phyloP scores from a whole-genome alignment of 139 green algal species.

The Chlorella vulgaris region DNA sequence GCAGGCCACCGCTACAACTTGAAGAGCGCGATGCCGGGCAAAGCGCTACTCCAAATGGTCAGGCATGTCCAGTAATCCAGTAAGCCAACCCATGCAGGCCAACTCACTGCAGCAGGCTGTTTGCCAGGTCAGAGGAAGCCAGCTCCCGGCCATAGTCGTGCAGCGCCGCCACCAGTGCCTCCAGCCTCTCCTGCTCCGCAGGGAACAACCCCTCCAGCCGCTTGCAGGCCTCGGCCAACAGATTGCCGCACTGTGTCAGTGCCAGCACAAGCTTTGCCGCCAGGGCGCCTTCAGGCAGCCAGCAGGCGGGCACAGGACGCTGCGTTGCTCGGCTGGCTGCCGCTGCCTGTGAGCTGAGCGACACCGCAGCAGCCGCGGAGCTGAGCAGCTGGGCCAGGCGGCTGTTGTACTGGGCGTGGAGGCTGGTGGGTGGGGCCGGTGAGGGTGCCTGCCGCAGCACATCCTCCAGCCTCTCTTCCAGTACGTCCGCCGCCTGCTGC shows the following conservation, averaged over 20 bases:
- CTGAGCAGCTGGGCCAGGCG: conserved; percentile 31
- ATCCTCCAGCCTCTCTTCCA: conserved; percentile 29
- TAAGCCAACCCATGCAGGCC: neutral
- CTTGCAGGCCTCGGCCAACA: conserved; percentile 27
- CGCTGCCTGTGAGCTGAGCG: neutral
- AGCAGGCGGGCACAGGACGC: conserved; percentile 2
- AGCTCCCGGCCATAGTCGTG: neutral
- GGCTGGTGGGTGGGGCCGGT: neutral
- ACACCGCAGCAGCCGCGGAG: neutral
- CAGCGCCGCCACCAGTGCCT: conserved; percentile 5
- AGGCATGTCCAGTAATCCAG: neutral
- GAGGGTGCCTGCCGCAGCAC: conserved; percentile 2
- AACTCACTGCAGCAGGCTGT: conserved; percentile 29
- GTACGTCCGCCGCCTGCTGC: neutral
- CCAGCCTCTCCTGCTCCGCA: conserved; percentile 7
- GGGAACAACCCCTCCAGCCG: conserved; percentile 18
- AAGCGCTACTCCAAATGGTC: too few relatives aligned
- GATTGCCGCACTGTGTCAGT: conserved; percentile 16
- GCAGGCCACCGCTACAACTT: too few relatives aligned
- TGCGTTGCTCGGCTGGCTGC: neutral
- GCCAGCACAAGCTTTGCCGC: conserved; percentile 13
- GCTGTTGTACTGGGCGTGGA: conserved; percentile 1
- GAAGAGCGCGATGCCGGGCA: too few relatives aligned
- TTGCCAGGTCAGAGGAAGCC: neutral
- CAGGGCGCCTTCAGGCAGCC: conserved; percentile 9